phyloP scores from a whole-genome alignment of 2,329 filamentous ascomycete genomes.

The Ophiosphaerella herpotricha region DNA sequence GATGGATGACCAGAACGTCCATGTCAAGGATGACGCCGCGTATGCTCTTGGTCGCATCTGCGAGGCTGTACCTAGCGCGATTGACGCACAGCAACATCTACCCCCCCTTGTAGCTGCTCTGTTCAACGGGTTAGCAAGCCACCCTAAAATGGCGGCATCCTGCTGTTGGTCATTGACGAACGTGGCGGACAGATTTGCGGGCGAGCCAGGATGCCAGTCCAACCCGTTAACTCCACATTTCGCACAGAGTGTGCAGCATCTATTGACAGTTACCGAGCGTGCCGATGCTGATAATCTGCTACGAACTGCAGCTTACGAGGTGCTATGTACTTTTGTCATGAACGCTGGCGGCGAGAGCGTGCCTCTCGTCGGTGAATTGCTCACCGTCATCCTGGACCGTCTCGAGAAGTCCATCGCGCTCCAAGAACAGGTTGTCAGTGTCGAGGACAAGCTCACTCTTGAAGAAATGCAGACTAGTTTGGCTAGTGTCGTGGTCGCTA shows the following conservation, averaged over 20 bases:
- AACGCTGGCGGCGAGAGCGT: constrained; percentile 89
- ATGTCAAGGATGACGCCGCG: constrained; percentile 93
- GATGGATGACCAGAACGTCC: constrained; percentile 85
- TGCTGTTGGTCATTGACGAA: constrained; percentile 99
- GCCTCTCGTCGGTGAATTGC: constrained; percentile 77
- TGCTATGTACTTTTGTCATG: constrained; percentile 90
- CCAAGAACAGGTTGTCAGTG: constrained; percentile 91
- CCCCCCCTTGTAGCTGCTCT: constrained; percentile 84
- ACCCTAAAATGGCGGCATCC: constrained; percentile 94
- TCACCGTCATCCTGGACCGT: constrained; percentile 86
- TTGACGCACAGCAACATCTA: constrained; percentile 82
- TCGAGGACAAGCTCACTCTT: constrained; percentile 92
- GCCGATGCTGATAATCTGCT: constrained; percentile 83
- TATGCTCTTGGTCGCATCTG: constrained; percentile 96
- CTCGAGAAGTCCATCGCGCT: constrained; percentile 88
- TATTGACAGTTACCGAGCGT: constrained; percentile 84
- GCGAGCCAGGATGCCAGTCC: constrained; percentile 74
- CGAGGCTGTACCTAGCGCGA: constrained; percentile 87
- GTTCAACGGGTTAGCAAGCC: constrained; percentile 87
- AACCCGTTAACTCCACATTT: constrained; percentile 93
- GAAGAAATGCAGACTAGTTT: constrained; percentile 98
- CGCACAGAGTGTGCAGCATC: constrained; percentile 83
- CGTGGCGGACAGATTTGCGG: constrained; percentile 91
- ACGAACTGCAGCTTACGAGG: constrained; percentile 94
- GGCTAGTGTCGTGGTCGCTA: constrained; percentile 86